A percentile compares a stretch with the other conserved stretches of the same genome.
Evolutionary conservation across 192 early-diverging fungal genomes (phyloP).

Genomic region (Coemansia sp.): DNA sequence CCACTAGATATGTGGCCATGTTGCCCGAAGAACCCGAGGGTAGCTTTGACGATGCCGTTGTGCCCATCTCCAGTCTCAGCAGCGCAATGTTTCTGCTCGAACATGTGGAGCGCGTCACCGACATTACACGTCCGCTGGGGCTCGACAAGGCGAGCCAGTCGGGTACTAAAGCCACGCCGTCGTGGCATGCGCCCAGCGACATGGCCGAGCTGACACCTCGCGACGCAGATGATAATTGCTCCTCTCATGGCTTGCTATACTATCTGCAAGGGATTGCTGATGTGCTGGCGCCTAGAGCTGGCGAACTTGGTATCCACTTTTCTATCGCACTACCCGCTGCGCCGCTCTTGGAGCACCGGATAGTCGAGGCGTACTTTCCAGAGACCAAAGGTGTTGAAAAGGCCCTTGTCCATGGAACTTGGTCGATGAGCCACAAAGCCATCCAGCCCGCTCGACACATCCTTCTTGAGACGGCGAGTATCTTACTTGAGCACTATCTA

Average conservation of each 20-base stretch:
- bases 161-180: constrained; percentile 5
- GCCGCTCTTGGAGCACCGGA: constrained; percentile 8
- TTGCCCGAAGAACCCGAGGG: constrained; percentile 20
- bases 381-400: constrained; percentile 4
- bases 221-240: background rate
- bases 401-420: constrained; percentile 18
- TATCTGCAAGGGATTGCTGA: constrained; percentile 42
- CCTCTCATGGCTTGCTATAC: constrained; percentile 12
- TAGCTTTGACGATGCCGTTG: constrained; percentile 22
- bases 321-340: constrained; percentile 27
- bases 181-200: constrained; percentile 23
- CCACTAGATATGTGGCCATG: background rate
- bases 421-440: constrained; percentile 9
- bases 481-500: constrained; percentile 36
- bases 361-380: constrained; percentile 4
- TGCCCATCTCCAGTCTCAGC: constrained; percentile 27
- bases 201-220: background rate
- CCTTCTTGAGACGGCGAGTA: constrained; percentile 26
- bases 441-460: constrained; percentile 26
- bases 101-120: constrained; percentile 30
- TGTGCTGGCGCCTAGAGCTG: constrained; percentile 38
- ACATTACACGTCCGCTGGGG: constrained; percentile 14
- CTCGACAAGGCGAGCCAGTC: background rate
- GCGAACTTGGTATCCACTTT: constrained; percentile 24
- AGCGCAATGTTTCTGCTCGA: constrained; percentile 28